Evolutionary conservation across 768 basidiomycete genomes (phyloP).

Genomic region (Termitomyces sp.): DNA sequence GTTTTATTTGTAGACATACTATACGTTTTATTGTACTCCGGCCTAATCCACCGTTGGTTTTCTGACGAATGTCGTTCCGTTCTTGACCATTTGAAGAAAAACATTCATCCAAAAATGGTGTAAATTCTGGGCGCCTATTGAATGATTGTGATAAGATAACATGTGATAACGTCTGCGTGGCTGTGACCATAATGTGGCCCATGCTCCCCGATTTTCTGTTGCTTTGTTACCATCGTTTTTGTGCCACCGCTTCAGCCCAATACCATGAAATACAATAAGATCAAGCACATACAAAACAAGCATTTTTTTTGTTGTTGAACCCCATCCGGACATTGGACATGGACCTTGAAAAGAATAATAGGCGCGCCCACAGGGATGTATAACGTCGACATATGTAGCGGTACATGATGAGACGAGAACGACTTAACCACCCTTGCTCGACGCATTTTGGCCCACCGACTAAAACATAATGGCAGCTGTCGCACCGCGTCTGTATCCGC

Average conservation of each 20-base stretch:
- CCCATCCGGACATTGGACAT: background rate
- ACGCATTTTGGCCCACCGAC: too few species aligned
- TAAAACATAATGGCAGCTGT: background rate
- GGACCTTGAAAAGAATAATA: conserved; percentile 1
- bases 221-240: background rate
- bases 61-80: too few species aligned
- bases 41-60: background rate
- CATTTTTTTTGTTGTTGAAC: background rate
- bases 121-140: background rate
- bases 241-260: background rate
- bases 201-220: too few species aligned
- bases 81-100: too few species aligned
- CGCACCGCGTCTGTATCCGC: background rate
- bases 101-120: background rate
- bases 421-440: background rate
- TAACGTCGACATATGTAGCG: background rate
- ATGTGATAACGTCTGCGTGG: background rate
- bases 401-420: background rate
- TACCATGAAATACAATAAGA: background rate
- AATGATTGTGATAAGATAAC: background rate
- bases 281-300: background rate
- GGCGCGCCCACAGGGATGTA: background rate
- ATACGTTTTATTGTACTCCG: background rate
- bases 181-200: background rate
- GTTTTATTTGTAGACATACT: background rate